These are phyloP conservation scores for Eruca vesicaria DNA, from an alignment of 441 rosid species.

Conservation along the genomic window DNA sequence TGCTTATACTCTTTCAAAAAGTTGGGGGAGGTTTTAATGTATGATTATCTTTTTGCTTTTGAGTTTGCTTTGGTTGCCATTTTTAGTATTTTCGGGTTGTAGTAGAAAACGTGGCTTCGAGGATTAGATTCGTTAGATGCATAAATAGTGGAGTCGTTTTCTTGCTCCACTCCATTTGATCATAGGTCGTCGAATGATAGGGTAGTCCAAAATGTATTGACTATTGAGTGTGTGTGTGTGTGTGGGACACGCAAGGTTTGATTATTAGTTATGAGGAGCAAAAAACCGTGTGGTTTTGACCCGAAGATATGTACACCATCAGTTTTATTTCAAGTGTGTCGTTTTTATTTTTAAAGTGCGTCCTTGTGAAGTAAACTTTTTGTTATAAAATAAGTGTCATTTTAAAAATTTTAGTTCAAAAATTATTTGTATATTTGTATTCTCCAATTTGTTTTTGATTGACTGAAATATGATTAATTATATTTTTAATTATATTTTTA, in stretches of 20 bases:
- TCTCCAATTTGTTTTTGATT: too few relatives aligned
- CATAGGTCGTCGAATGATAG: not conserved
- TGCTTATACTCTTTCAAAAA: slow-evolving; percentile 37
- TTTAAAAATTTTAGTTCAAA: too few relatives aligned
- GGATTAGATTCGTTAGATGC: slow-evolving; percentile 20
- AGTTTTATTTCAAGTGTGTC: too few relatives aligned
- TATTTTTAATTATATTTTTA: too few relatives aligned
- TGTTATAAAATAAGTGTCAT: too few relatives aligned
- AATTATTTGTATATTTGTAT: too few relatives aligned
- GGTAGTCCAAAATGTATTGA: not conserved
- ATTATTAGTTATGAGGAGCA: not conserved
- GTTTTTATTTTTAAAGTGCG: too few relatives aligned
- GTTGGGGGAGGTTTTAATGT: slow-evolving; percentile 14
- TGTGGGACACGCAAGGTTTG: not conserved
- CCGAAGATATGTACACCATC: too few relatives aligned
- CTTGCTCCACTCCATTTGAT: not conserved
- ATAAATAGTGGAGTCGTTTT: slow-evolving; percentile 7
- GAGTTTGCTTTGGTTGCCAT: slow-evolving; percentile 18
- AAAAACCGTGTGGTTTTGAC: not conserved
- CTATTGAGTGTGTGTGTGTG: not conserved
- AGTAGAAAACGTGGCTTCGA: slow-evolving; percentile 29
- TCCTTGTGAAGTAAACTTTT: too few relatives aligned
- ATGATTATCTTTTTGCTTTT: not conserved
- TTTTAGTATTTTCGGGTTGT: slow-evolving; percentile 16
- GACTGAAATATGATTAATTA: too few relatives aligned